Conservation (phyloP, 768 basidiomycete species). For the Boletus huronensis region DNA sequence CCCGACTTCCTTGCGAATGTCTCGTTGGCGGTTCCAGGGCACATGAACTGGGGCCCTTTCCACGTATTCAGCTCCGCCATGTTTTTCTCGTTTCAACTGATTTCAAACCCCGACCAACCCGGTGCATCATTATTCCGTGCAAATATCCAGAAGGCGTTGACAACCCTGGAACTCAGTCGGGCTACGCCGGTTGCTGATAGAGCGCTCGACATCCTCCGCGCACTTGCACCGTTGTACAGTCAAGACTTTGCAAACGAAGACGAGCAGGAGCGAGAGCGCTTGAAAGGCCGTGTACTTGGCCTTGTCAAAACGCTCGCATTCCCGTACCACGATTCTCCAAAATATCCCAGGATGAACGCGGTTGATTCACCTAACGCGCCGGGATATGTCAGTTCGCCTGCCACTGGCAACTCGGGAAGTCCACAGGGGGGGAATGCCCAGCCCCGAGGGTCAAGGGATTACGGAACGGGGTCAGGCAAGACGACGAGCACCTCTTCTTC, state of each 20-base stretch:
- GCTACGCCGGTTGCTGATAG: constrained; percentile 72
- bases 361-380: constrained; percentile 48
- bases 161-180: constrained; percentile 61
- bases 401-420: constrained; percentile 57
- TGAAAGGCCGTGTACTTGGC: constrained; percentile 57
- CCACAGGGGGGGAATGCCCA: constrained; percentile 35
- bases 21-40: constrained; percentile 69
- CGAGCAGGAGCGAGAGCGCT: constrained; percentile 52
- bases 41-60: constrained; percentile 82
- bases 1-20: constrained; percentile 72
- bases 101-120: constrained; percentile 75
- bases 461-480: constrained; percentile 20
- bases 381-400: constrained; percentile 48
- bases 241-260: constrained; percentile 53
- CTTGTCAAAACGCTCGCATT: constrained; percentile 75
- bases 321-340: constrained; percentile 71
- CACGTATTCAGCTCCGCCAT: constrained; percentile 84
- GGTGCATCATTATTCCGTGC: constrained; percentile 73
- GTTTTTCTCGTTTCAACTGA: constrained; percentile 89
- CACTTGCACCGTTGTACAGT: constrained; percentile 71
- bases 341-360: constrained; percentile 44
- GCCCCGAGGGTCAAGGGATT: constrained; percentile 26
- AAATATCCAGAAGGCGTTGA: constrained; percentile 67
- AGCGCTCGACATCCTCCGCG: constrained; percentile 64
- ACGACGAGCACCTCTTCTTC: constrained; percentile 18